These are phyloP conservation scores for Ceriops zippeliana DNA, from an alignment of 345 rosid genomes.

Conservation along the genomic window DNA sequence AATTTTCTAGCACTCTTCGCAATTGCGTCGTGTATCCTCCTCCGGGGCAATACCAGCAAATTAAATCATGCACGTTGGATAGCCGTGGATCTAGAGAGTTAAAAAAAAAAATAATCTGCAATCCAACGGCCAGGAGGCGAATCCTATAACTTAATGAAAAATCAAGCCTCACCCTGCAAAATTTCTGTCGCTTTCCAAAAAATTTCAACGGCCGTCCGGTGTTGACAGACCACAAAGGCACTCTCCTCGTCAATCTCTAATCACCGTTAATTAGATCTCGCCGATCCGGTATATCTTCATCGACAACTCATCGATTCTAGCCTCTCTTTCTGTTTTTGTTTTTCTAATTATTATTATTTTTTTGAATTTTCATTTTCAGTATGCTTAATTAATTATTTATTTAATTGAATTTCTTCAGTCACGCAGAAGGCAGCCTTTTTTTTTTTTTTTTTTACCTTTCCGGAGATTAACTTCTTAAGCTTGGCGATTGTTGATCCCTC, in stretches of 20 bases:
- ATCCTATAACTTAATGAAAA: neutral
- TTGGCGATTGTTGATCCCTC: neutral
- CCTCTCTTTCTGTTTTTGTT: neutral
- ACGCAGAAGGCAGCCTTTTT: neutral
- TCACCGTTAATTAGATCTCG: conserved; percentile 16
- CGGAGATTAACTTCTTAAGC: neutral
- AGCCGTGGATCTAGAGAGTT: neutral
- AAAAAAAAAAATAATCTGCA: neutral
- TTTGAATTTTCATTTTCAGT: neutral
- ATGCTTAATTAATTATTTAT: neutral
- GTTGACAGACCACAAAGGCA: conserved; percentile 10
- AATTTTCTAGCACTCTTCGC: too few relatives aligned
- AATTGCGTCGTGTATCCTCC: too few relatives aligned
- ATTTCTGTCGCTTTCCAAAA: neutral
- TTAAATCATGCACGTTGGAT: conserved; percentile 1
- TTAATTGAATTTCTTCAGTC: neutral
- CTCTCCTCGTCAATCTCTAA: neutral
- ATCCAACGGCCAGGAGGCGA: conserved; percentile 13
- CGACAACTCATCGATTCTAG: too few relatives aligned
- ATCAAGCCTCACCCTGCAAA: neutral
- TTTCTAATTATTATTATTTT: neutral
- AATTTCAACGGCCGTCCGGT: conserved; percentile 22
- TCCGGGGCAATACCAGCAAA: too few relatives aligned
- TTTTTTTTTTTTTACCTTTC: neutral
- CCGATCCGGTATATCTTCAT: conserved; percentile 20